Evolutionary conservation across 2,329 filamentous ascomycete genomes (phyloP).

Genomic region (Grosmannia penicillata): DNA sequence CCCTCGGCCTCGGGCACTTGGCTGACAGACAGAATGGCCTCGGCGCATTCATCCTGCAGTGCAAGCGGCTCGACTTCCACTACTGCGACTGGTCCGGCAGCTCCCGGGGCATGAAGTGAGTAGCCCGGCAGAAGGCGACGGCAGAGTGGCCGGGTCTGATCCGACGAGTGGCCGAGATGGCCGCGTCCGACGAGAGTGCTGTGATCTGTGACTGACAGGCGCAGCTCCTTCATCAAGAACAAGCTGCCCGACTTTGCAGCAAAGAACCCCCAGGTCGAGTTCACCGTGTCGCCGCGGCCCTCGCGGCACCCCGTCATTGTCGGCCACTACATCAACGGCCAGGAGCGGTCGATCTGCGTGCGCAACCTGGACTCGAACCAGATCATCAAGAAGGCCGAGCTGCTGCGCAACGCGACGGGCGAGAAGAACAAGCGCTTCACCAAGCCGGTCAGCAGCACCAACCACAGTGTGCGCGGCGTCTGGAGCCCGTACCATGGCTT

Average conservation of each 20-base stretch:
- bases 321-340: slow-evolving; percentile 86
- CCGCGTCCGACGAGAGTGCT: too few species aligned
- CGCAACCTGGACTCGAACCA: slow-evolving; percentile 70
- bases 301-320: slow-evolving; percentile 76
- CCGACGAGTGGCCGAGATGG: too few species aligned
- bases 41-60: slow-evolving; percentile 92
- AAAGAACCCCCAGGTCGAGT: slow-evolving; percentile 76
- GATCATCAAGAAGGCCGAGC: slow-evolving; percentile 63
- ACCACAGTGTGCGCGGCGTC: slow-evolving; percentile 51
- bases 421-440: slow-evolving; percentile 52
- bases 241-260: slow-evolving; percentile 64
- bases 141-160: too few species aligned
- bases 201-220: too few species aligned
- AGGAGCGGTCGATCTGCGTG: slow-evolving; percentile 74
- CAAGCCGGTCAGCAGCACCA: slow-evolving; percentile 50
- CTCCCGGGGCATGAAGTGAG: slow-evolving; percentile 87
- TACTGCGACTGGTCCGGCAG: slow-evolving; percentile 96
- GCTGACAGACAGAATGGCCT: slow-evolving; percentile 62
- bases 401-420: slow-evolving; percentile 60
- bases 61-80: slow-evolving; percentile 88
- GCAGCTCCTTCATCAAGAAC: slow-evolving; percentile 66
- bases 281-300: slow-evolving; percentile 82
- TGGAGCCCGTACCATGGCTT: slow-evolving; percentile 58
- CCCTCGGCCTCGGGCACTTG: not conserved
- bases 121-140: not conserved